A percentile compares a stretch with the other conserved stretches of the same genome.
Evolutionary conservation across 129 eudicot genomes (phyloP).

Genomic region (Dittrichia graveolens): DNA sequence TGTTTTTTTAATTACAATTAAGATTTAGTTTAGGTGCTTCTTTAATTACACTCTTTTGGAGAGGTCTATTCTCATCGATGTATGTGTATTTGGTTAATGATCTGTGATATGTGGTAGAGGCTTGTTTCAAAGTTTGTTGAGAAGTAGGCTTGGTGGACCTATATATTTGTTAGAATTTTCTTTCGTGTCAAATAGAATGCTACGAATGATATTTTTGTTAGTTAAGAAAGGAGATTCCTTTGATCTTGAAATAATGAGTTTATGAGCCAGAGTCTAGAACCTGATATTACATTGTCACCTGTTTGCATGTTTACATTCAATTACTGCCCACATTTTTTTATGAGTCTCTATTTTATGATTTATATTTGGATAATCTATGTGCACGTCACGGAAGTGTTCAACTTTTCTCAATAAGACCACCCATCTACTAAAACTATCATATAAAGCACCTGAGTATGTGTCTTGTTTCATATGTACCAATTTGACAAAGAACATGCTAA

Average conservation of each 20-base stretch:
- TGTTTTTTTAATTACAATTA: slow-evolving; percentile 9
- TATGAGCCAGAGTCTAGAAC: not conserved
- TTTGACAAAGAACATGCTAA: no score
- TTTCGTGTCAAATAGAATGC: not conserved
- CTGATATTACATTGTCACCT: not conserved
- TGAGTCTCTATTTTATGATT: no score
- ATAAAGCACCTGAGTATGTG: no score
- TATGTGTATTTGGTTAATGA: not conserved
- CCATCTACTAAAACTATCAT: no score
- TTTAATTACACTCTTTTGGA: not conserved
- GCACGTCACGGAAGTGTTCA: no score
- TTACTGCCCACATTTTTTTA: not conserved
- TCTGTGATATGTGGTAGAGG: slow-evolving; percentile 4
- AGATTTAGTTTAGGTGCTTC: not conserved
- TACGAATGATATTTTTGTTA: not conserved
- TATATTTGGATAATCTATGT: no score
- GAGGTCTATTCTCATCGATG: not conserved
- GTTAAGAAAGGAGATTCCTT: not conserved
- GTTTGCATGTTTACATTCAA: not conserved
- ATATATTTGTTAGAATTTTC: not conserved
- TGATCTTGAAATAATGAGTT: slow-evolving; percentile 1
- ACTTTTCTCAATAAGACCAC: no score
- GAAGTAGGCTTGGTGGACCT: slow-evolving; percentile 13
- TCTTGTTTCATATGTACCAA: no score
- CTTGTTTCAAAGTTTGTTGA: not conserved